A percentile compares a stretch with the other conserved stretches of the same genome.
Evolutionary conservation across 345 rosid genomes (phyloP).

Genomic region (Citropsis articulata): DNA sequence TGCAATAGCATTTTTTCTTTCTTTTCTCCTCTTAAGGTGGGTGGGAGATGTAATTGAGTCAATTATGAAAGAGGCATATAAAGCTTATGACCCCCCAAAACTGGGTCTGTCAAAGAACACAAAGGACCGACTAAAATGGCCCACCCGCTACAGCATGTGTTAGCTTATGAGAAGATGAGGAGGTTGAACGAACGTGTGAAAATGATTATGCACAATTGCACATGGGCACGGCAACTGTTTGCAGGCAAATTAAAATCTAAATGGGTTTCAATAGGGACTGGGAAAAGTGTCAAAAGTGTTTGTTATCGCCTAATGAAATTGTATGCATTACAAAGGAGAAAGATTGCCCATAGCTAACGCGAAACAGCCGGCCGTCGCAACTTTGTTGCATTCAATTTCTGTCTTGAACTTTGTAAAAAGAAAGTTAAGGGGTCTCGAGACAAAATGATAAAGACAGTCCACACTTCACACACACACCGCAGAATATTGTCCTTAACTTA

Average conservation of each 20-base stretch:
- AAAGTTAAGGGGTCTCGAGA: neutral
- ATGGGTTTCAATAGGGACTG: neutral
- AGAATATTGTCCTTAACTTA: neutral
- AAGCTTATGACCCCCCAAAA: conserved; percentile 1
- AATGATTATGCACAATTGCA: conserved; percentile 22
- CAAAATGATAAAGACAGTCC: neutral
- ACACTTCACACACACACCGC: neutral
- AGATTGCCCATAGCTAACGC: conserved; percentile 9
- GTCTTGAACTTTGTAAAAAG: neutral
- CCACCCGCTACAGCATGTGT: conserved; percentile 16
- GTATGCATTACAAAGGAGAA: neutral
- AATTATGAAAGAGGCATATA: conserved; percentile 14
- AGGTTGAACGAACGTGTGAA: conserved; percentile 4
- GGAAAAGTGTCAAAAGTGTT: neutral
- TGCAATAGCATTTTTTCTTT: neutral
- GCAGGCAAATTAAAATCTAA: neutral
- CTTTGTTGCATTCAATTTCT: conserved; percentile 1
- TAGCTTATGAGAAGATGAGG: neutral
- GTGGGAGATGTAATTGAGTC: conserved; percentile 23
- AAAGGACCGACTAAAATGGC: conserved; percentile 13
- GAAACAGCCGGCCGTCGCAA: neutral
- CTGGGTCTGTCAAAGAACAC: conserved; percentile 2
- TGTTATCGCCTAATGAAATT: neutral
- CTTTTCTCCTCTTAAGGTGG: conserved; percentile 11
- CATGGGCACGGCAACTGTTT: conserved; percentile 6